These are phyloP conservation scores for Botrytis galanthina DNA, from an alignment of 2,329 filamentous ascomycete species.

Conservation along the genomic window DNA sequence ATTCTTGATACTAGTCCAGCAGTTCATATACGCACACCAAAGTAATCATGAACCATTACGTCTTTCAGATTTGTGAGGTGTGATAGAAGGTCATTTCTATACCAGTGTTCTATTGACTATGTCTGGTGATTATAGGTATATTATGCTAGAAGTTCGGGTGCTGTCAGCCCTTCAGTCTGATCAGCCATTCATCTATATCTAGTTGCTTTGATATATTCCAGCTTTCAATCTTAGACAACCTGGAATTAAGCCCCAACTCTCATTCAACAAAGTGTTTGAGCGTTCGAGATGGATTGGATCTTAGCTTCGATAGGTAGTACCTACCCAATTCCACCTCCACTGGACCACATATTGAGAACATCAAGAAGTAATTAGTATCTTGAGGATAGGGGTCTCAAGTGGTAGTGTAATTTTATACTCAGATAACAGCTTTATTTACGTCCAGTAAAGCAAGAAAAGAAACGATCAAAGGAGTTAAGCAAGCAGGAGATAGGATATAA, in stretches of 20 bases:
- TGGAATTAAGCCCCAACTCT: too few species aligned
- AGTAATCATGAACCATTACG: not conserved
- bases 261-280: too few species aligned
- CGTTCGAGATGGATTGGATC: too few species aligned
- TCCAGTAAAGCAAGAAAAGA: not conserved
- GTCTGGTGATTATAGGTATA: too few species aligned
- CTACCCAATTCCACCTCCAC: not conserved
- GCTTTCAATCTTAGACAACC: too few species aligned
- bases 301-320: not conserved
- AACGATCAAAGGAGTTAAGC: not conserved
- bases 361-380: not conserved
- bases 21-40: not conserved
- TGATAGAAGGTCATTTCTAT: not conserved
- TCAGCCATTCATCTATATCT: too few species aligned
- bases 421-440: rapidly evolving
- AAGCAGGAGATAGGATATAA: not conserved
- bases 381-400: not conserved
- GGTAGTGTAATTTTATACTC: not conserved
- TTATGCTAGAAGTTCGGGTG: too few species aligned
- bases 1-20: not conserved
- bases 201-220: too few species aligned
- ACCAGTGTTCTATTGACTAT: too few species aligned
- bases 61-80: not conserved
- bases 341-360: not conserved
- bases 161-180: too few species aligned